A percentile compares a stretch with the other conserved stretches of the same genome.
Conservation (phyloP, 2,329 filamentous ascomycete genomes). For the Daldinia sp. region DNA sequence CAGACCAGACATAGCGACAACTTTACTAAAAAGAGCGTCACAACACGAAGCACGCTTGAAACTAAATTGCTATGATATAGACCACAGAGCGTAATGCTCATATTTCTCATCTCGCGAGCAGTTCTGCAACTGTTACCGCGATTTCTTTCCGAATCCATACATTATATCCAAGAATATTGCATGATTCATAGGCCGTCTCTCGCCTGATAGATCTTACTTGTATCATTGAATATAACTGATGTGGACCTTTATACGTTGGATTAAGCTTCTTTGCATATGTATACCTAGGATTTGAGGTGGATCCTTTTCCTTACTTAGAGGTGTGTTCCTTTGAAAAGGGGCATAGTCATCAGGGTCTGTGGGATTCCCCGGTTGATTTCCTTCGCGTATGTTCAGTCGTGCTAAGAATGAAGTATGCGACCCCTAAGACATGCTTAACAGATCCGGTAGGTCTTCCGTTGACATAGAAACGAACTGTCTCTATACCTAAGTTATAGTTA, state of each 20-base stretch:
- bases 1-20: too few relatives aligned
- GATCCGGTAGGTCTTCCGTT: not conserved
- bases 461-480: not conserved
- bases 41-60: too few relatives aligned
- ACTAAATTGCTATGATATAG: too few relatives aligned
- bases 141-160: not conserved
- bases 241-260: not conserved
- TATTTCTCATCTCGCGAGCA: not conserved
- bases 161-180: not conserved
- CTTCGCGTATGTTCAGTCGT: not conserved
- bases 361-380: too few relatives aligned
- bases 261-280: slow-evolving; percentile 3
- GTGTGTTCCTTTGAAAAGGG: not conserved
- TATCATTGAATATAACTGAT: not conserved
- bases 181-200: not conserved
- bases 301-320: not conserved
- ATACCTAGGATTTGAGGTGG: not conserved
- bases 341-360: not conserved
- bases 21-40: too few relatives aligned
- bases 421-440: not conserved
- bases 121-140: not conserved
- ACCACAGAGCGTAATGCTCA: too few relatives aligned
- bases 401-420: not conserved
- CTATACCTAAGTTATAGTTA: not conserved
- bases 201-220: not conserved